Evolutionary conservation across 2,329 filamentous ascomycete species (phyloP), one percentile per base, ranked within the genome.

Genomic region (Stachybotrys chlorohalonatus): DNA sequence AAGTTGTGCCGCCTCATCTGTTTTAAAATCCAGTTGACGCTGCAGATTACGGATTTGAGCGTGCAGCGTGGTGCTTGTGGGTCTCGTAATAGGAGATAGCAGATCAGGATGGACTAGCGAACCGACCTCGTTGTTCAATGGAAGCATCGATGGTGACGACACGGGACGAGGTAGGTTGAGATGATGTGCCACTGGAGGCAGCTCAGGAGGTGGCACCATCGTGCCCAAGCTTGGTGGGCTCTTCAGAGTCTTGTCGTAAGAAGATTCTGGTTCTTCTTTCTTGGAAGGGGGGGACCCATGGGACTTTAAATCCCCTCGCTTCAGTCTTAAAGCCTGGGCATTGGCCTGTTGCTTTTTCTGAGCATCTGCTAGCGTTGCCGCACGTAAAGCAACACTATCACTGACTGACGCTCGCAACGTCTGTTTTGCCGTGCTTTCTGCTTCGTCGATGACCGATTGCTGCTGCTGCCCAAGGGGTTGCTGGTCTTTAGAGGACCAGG

Each of bases 31-130:
- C 2, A 84, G 63, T 47, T 77, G 75, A 2, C 66, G 68, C 59
- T 79, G 76, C 7, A 85, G 70, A 24, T 59, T 71, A 15, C 74
- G 71, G 13, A 83, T 75, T 59, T 80, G 79, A 0, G 68, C 64
- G 59, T 81, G 74, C 4, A 82, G 66, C 1, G 69, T 70, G 2
- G 68, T 66, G 36, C 66, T 66, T 11, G 62, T 56, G 11, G 62
- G 55, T 31, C 62, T 60, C 42, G 62, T 61, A 31, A 59, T 62
- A 16, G 59, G 57, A 5, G 60, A 51, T 24, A 24, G 24, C 5
- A 53, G 51, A 6, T 45, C 49, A 11, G 31, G 30, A 3, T 49
- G 56, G 15, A 56, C 46, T 15, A 56, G 16, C n/a, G 7, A 15
- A 7, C 42, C 9, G 13, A 49, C 16, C 16, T 24, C 11, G 6